These are phyloP conservation scores for Pseudogymnoascus sp. DNA, from an alignment of 2,329 filamentous ascomycete species.

Conservation along the genomic window DNA sequence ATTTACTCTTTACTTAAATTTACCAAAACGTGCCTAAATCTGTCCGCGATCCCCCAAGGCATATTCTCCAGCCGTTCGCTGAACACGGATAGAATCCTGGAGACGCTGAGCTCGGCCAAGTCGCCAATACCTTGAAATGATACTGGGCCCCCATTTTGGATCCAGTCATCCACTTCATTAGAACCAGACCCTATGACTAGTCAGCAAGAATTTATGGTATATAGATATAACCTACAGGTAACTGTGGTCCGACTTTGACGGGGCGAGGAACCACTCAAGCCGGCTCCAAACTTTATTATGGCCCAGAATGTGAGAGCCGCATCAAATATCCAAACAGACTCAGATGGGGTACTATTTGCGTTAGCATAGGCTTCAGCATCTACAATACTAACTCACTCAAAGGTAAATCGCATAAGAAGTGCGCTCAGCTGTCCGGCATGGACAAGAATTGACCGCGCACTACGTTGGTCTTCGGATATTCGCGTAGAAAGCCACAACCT, in stretches of 20 bases:
- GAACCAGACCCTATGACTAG: conserved; percentile 14
- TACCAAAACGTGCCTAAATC: conserved; percentile 15
- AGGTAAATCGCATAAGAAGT: conserved; percentile 15
- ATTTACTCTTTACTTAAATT: conserved; percentile 13
- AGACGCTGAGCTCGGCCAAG: conserved; percentile 12
- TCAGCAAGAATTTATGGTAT: neutral
- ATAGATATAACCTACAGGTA: conserved; percentile 12
- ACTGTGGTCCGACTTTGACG: conserved; percentile 2
- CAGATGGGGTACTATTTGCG: conserved; percentile 11
- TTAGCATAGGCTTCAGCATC: neutral
- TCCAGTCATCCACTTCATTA: conserved; percentile 13
- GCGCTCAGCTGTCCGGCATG: conserved; percentile 15
- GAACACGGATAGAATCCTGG: conserved; percentile 15
- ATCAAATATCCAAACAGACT: conserved; percentile 15
- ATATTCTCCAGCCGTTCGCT: conserved; percentile 15
- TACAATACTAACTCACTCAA: conserved; percentile 12
- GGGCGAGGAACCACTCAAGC: neutral
- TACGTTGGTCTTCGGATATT: conserved; percentile 13
- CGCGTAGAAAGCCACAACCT: conserved; percentile 13
- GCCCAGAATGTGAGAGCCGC: conserved; percentile 15
- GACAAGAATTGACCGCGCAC: conserved; percentile 15
- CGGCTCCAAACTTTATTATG: conserved; percentile 14
- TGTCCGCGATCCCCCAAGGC: conserved; percentile 13
- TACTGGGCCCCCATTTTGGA: conserved; percentile 14
- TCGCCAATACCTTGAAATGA: conserved; percentile 15